A percentile compares a stretch with the other conserved stretches of the same genome.
These are phyloP conservation scores for Graphilbum sp. DNA, from an alignment of 2,329 filamentous ascomycete species.

Conservation along the genomic window DNA sequence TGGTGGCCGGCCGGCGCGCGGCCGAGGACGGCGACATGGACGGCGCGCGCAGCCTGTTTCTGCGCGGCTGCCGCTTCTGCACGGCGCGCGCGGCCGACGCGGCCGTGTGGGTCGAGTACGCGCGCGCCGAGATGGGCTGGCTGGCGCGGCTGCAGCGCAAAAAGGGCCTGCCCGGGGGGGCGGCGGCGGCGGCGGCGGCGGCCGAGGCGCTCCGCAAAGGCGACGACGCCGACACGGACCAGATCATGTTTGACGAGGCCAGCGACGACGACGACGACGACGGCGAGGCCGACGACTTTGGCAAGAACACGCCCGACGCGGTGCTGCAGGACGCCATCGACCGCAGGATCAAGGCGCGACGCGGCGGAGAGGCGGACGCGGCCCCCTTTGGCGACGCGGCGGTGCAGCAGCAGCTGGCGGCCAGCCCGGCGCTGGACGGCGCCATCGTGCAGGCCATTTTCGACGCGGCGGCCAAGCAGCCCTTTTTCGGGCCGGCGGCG, in stretches of 20 bases:
- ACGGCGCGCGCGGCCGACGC: slow-evolving; percentile 47
- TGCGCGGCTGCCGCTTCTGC: slow-evolving; percentile 78
- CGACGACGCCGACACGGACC: slow-evolving; percentile 30
- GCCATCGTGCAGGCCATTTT: slow-evolving; percentile 89
- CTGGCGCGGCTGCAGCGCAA: slow-evolving; percentile 64
- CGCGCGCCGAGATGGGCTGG: slow-evolving; percentile 84
- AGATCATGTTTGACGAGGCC: slow-evolving; percentile 28
- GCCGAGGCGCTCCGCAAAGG: slow-evolving; percentile 10
- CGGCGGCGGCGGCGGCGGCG: slow-evolving; percentile 15
- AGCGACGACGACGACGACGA: slow-evolving; percentile 30
- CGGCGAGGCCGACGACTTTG: slow-evolving; percentile 29
- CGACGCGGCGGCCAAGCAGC: slow-evolving; percentile 66
- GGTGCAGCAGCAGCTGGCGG: slow-evolving; percentile 37
- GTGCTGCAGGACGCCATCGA: slow-evolving; percentile 26
- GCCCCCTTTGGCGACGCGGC: no score
- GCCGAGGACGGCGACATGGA: slow-evolving; percentile 77
- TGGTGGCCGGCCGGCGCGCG: slow-evolving; percentile 63
- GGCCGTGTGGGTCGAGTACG: slow-evolving; percentile 76
- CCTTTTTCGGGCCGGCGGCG: slow-evolving; percentile 47
- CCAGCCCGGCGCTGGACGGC: slow-evolving; percentile 75
- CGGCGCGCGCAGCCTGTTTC: slow-evolving; percentile 71
- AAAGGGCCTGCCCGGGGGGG: slow-evolving; percentile 29
- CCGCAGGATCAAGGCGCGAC: slow-evolving; percentile 15
- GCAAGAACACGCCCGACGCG: slow-evolving; percentile 20
- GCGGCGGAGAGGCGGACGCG: slow-evolving; percentile 17